Base-by-base conservation (phyloP, 2,329 filamentous ascomycete species). In the Eurotiales sp. region DNA sequence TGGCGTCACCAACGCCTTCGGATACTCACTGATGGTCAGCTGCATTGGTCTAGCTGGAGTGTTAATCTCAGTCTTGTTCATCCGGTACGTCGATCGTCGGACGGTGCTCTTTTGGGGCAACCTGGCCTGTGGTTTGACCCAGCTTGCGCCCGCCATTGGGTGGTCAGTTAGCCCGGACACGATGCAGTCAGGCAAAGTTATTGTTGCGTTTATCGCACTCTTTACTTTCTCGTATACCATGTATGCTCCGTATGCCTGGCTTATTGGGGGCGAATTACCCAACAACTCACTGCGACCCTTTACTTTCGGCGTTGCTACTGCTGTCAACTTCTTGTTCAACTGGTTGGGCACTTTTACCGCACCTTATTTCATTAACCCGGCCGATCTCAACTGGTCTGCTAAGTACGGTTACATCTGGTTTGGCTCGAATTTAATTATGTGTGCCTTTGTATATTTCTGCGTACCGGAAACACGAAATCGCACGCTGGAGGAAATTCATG, bases 291-390 rank as follows among this genome's bases (percentile, higher is more conserved):
- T 73, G 12, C 69, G 71, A 14, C 65, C 67, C 4, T 66, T 72
- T 54, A 71, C 67, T 2, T 72, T 67, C 46, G 71, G 71, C 5
- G 11, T 72, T 5, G 66, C 64, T 6, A 70, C 70, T 2, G 70
- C 69, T 2, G 37, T 71, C 15, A 71, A 70, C 56, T 74, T 72
- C 52, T 58, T 73, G 8, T 68, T 69, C 5, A 71, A 69, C 53
- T 73, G 70, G 68, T 54, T 71, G 1, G 68, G 66, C 0, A 67
- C 67, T 4, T 68, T 72, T 44, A 71, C 68, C 1, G 70, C 70
- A 3, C 71, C 71, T 0, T 74, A 73, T 50, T 74, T 74, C 55
- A 73, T 74, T 54, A 74, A 73, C 50, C 69, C 70, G 0, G 66
- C 68, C 1, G 65, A 66, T 25, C 62, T 73, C 5, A 61, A 60